Base-by-base conservation (phyloP, 257 asterid species). In the Primulina eburnea region DNA sequence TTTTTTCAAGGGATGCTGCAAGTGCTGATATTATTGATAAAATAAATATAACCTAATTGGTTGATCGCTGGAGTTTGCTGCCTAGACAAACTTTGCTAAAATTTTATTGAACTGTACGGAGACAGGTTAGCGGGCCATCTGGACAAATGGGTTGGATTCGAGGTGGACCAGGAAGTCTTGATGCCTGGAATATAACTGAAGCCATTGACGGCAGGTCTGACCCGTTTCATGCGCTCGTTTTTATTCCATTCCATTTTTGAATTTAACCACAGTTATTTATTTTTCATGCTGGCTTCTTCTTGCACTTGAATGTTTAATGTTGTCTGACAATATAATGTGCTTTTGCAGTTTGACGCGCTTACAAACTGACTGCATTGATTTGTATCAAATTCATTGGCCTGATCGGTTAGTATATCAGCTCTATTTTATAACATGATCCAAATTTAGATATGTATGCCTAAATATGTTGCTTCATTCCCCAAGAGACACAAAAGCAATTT, bases 301-400 rank as follows among this genome's bases (percentile, higher is more conserved):
- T 78, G 14, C 68, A 47, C 71, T 72, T 66, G 61, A 21, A 52
- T 70, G 16, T 68, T 60, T 64, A 55, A 37, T 64, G 69, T 64
- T 37, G 34, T 73, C 73, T 73, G 66, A 76, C 64, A 20, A 2
- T 28, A 64, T 58, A 24, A 76, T 53, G 63, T 52, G 52, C 29
- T 71, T 52, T 63, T 81, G 78, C 92, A 88, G 98, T 84, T 85
- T 92, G 79, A 70, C 78, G 84, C 88, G 96, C 43, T 74, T 83
- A 21, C 87, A 77, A 67, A 85, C 82, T 58, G 98, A 92, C 79
- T 86, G 84, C 74, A 84, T 90, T 28, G 98, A 92, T 84, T 75
- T 92, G 89, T 92, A 92, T 80, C 98, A 92, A 82, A 29, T 92
- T 84, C 98, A 90, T 85, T 88, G 98, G 97, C 98, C 98, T 66